Evolutionary conservation across 2,329 filamentous ascomycete species (phyloP), one percentile per base, ranked within the genome.

Genomic region (Pezicula rhizophila): DNA sequence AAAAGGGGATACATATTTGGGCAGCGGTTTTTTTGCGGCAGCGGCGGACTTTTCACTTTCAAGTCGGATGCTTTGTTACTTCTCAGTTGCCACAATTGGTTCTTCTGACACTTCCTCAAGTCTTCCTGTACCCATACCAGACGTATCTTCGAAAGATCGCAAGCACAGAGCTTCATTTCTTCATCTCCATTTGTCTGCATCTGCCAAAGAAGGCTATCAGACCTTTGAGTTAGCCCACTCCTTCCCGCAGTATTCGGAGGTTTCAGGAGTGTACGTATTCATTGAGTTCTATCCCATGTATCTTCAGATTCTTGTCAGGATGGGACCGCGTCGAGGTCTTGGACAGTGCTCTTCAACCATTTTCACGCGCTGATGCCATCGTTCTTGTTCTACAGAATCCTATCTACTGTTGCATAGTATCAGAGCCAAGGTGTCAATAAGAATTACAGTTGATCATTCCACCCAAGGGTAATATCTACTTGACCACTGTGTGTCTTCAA

Each of bases 111-210:
- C 58, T 55, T 50, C 52, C 39, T 51, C 45, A 54, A 51, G 46
- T 57, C 56, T 57, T 41, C 49, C 52, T 61, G 60, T 56, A 56
- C 53, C 52, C 51, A 46, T 52, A 54, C 52, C 45, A 20, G 31
- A 8, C 31, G 15, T 50, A 47, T 49, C 52, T 42, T 46, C 44
- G 48, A 47, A 61, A 65, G 73, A 73, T 68, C 67, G 71, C 68
- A 76, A 79, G 79, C 76, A 82, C 69, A 81, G 78, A 82, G 79
- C 79, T 80, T 79, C 77, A 70, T 82, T 77, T 79, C 40, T 42
- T 42, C 53, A 54, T 75, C 68, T 66, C 60, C 63, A 68, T 69
- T 70, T 59, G 47, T 64, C 61, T 64, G 59, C 53, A 60, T 60
- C 55, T 55, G 56, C 60, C 58, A 54, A 58, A 60, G 57, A 61